Percentiles rank a stretch among this genome's conserved stretches.
Conservation (phyloP, 73 alveolate species). For the Tetrahymena borealis region DNA sequence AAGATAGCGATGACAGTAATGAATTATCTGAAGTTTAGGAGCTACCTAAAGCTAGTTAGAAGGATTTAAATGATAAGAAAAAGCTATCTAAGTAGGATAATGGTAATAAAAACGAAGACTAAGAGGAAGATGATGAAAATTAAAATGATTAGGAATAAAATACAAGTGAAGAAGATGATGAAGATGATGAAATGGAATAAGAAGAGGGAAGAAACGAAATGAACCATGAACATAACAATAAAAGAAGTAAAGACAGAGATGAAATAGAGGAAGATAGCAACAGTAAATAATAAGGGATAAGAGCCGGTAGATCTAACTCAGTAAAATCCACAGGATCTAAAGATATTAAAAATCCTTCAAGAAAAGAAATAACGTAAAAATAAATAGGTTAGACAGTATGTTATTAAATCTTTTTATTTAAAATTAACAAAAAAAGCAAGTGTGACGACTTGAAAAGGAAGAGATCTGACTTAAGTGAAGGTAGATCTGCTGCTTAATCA, state of each 20-base stretch:
- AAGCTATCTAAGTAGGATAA: neutral
- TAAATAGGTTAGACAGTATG: neutral
- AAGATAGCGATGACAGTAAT: neutral
- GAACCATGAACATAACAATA: neutral
- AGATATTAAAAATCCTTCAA: neutral
- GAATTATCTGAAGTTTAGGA: neutral
- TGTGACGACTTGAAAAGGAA: neutral
- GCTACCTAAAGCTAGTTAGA: neutral
- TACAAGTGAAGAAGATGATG: neutral
- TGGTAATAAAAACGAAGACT: neutral
- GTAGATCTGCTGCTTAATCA: neutral
- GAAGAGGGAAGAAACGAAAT: neutral
- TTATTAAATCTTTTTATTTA: neutral
- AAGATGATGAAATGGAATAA: neutral
- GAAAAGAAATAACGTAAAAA: neutral
- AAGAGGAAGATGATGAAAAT: neutral
- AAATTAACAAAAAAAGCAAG: neutral
- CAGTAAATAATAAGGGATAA: no score
- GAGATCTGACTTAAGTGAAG: neutral
- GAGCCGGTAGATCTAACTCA: no score
- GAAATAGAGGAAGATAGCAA: neutral
- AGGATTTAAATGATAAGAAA: neutral
- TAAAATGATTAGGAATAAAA: neutral
- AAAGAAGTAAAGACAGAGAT: neutral
- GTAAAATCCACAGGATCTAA: no score